These are phyloP conservation scores for Diplotaxis tenuifolia DNA, from an alignment of 345 rosid genomes.

Conservation along the genomic window DNA sequence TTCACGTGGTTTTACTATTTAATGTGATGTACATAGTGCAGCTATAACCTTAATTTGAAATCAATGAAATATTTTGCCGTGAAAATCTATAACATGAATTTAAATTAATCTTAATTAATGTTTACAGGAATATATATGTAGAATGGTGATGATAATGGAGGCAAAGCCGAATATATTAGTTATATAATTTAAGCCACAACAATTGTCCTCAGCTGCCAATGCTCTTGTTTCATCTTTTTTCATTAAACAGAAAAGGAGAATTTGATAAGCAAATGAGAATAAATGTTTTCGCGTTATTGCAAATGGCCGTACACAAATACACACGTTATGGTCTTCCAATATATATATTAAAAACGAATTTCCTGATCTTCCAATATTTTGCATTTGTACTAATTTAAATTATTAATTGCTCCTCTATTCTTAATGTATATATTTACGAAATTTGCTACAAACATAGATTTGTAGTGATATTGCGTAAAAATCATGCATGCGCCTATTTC, in stretches of 20 bases:
- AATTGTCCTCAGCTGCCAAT: constrained; percentile 17
- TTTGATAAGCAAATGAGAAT: constrained; percentile 1
- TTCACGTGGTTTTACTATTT: background rate
- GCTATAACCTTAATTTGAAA: background rate
- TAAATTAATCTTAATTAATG: background rate
- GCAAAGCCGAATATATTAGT: constrained; percentile 22
- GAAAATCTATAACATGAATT: background rate
- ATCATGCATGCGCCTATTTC: too few relatives aligned
- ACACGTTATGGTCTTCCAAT: too few relatives aligned
- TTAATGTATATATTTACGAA: too few relatives aligned
- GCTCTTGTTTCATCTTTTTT: constrained; percentile 28
- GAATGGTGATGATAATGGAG: constrained; percentile 9
- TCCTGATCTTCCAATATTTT: background rate
- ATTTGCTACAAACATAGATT: too few relatives aligned
- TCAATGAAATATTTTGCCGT: background rate
- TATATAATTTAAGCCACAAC: constrained; percentile 36
- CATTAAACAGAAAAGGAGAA: constrained; percentile 4
- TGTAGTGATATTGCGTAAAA: too few relatives aligned
- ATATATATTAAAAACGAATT: too few relatives aligned
- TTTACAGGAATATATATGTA: background rate
- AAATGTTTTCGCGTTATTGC: constrained; percentile 25
- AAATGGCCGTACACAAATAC: constrained; percentile 30
- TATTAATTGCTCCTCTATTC: background rate
- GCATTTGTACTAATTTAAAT: background rate
- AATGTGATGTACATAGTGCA: background rate